Percentiles rank a stretch among this genome's conserved stretches.
Conservation (phyloP, 495 filamentous ascomycete genomes). For the Penicillium angulare region DNA sequence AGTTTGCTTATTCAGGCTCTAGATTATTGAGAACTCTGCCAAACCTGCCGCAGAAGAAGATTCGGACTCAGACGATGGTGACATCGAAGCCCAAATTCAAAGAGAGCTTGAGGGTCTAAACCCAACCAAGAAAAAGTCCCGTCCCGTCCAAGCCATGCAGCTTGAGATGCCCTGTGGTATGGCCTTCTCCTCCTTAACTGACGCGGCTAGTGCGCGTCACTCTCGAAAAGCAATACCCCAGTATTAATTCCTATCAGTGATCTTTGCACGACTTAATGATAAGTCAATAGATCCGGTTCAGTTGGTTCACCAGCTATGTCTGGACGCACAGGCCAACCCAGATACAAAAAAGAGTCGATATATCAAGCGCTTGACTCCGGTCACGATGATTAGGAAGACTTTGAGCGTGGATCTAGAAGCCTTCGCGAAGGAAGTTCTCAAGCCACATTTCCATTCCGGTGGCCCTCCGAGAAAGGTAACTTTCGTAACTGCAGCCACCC, state of each 20-base stretch:
- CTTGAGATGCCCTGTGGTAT: slow-evolving; percentile 75
- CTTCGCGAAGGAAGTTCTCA: slow-evolving; percentile 67
- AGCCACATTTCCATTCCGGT: slow-evolving; percentile 67
- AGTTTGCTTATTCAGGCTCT: background rate
- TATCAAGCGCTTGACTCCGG: slow-evolving; percentile 81
- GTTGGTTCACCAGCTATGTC: slow-evolving; percentile 73
- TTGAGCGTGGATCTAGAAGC: slow-evolving; percentile 71
- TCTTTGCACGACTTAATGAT: slow-evolving; percentile 39
- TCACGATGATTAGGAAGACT: slow-evolving; percentile 73
- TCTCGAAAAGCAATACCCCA: background rate
- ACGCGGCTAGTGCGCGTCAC: slow-evolving; percentile 2
- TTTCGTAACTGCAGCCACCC: slow-evolving; percentile 1
- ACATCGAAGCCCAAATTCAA: slow-evolving; percentile 82
- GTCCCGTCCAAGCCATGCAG: slow-evolving; percentile 60
- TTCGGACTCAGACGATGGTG: slow-evolving; percentile 45
- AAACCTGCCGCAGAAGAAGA: slow-evolving; percentile 27
- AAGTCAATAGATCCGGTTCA: slow-evolving; percentile 76
- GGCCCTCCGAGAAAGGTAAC: slow-evolving; percentile 48
- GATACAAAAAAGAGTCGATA: slow-evolving; percentile 65
- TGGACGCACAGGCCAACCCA: slow-evolving; percentile 54
- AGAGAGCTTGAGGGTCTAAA: slow-evolving; percentile 71
- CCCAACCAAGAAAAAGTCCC: slow-evolving; percentile 42
- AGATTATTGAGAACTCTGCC: slow-evolving; percentile 26
- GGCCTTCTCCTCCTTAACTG: slow-evolving; percentile 40
- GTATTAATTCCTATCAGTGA: slow-evolving; percentile 33